Evolutionary conservation across 441 rosid genomes (phyloP).

Genomic region (Cnidoscolus chayamansa): DNA sequence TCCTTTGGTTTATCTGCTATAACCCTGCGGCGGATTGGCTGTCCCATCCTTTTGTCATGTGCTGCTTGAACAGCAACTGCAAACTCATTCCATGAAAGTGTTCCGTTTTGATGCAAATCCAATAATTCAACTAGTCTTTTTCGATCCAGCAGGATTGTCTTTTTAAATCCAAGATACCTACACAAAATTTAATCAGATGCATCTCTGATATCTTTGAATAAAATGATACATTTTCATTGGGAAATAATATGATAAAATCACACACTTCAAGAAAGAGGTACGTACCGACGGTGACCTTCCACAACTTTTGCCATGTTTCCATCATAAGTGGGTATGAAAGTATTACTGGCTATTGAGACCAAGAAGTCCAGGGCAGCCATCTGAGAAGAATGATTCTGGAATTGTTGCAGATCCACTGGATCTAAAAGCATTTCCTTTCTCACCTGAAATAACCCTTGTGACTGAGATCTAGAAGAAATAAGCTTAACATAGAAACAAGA

Average conservation of each 20-base stretch:
- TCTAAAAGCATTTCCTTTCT: conserved; percentile 87
- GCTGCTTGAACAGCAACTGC: conserved; percentile 54
- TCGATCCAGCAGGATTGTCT: conserved; percentile 66
- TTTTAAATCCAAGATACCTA: conserved; percentile 86
- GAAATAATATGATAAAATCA: background rate
- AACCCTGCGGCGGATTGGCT: conserved; percentile 57
- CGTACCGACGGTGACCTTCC: conserved; percentile 96
- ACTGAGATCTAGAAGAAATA: background rate
- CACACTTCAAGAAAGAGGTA: background rate
- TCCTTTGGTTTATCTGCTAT: conserved; percentile 88
- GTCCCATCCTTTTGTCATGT: conserved; percentile 77
- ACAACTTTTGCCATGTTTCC: conserved; percentile 99
- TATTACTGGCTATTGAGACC: conserved; percentile 87
- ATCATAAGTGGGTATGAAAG: conserved; percentile 88
- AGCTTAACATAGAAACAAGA: background rate
- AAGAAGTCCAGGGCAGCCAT: conserved; percentile 98
- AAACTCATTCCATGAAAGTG: conserved; percentile 67
- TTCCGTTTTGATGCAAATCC: conserved; percentile 75
- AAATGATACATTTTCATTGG: background rate
- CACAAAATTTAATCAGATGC: conserved; percentile 24
- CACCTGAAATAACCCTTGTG: conserved; percentile 47
- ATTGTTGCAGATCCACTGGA: conserved; percentile 65
- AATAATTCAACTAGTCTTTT: conserved; percentile 69
- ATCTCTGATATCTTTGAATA: background rate
- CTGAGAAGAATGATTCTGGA: conserved; percentile 97